Conservation (phyloP, 352 stramenopile species). For the Phytophthora ramorum region DNA sequence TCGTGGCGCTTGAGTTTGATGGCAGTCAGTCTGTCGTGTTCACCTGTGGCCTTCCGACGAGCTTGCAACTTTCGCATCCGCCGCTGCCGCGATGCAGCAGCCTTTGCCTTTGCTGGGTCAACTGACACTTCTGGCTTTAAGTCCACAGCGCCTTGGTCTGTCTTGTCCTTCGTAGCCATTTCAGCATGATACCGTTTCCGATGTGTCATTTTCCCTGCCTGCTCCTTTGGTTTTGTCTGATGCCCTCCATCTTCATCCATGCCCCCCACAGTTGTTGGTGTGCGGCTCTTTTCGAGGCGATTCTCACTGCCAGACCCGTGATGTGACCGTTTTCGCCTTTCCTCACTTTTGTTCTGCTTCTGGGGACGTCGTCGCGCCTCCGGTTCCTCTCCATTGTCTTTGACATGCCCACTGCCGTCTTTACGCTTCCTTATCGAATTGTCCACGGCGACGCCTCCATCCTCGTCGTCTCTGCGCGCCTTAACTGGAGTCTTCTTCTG, state of each 20-base stretch:
- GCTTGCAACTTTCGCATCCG: constrained; percentile 28
- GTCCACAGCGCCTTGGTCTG: not conserved
- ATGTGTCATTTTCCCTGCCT: not conserved
- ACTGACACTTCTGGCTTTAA: not conserved
- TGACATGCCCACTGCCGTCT: not conserved
- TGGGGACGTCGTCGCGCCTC: not conserved
- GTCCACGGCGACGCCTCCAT: not conserved
- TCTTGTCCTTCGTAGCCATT: not conserved
- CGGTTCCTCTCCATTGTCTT: not conserved
- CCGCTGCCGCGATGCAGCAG: constrained; percentile 8
- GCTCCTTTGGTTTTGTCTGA: not conserved
- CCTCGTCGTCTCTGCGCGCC: not conserved
- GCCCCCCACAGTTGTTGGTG: not conserved
- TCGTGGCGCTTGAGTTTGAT: constrained; percentile 23
- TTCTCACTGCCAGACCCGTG: not conserved
- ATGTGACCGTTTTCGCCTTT: not conserved
- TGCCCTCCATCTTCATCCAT: not conserved
- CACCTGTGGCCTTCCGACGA: constrained; percentile 24
- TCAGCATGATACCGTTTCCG: constrained; percentile 14
- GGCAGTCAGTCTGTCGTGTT: constrained; percentile 12
- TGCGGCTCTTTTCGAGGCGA: not conserved
- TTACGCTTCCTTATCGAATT: not conserved
- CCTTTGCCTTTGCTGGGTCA: constrained; percentile 9
- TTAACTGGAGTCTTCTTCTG: not conserved
- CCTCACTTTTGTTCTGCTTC: not conserved